These are phyloP conservation scores for Russula sp. DNA, from an alignment of 768 basidiomycete genomes.

Conservation along the genomic window DNA sequence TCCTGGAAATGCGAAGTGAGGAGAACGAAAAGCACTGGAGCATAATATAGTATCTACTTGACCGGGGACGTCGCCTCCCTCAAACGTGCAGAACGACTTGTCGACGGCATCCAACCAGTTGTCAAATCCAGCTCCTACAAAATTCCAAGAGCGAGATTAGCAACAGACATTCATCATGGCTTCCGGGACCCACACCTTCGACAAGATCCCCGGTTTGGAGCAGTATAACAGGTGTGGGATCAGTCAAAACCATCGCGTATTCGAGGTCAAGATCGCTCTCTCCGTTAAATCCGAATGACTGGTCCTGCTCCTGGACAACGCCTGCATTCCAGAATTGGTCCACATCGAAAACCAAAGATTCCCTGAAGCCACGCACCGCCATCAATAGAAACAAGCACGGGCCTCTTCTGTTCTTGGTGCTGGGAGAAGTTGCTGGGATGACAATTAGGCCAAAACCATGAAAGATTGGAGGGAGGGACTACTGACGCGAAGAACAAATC, in stretches of 20 bases:
- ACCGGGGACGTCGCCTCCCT: conserved; percentile 9
- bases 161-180: background rate
- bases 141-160: background rate
- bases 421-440: conserved; percentile 33
- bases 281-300: conserved; percentile 42
- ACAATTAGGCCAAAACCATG: background rate
- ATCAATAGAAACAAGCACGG: conserved; percentile 29
- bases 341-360: conserved; percentile 18
- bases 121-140: conserved; percentile 13
- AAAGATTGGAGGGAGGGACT: background rate
- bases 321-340: conserved; percentile 22
- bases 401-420: conserved; percentile 34
- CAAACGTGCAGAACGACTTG: conserved; percentile 11
- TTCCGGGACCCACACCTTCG: background rate
- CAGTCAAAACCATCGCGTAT: conserved; percentile 50
- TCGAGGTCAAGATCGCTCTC: conserved; percentile 72
- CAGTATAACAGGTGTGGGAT: conserved; percentile 31
- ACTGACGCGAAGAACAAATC: conserved; percentile 33
- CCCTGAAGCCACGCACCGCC: conserved; percentile 28
- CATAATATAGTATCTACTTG: background rate
- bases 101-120: conserved; percentile 23
- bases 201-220: conserved; percentile 32
- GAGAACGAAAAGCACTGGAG: background rate
- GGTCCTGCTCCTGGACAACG: conserved; percentile 38
- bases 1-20: conserved; percentile 4